phyloP scores from a whole-genome alignment of 345 rosid genomes.

The Lenwebbia sp. region DNA sequence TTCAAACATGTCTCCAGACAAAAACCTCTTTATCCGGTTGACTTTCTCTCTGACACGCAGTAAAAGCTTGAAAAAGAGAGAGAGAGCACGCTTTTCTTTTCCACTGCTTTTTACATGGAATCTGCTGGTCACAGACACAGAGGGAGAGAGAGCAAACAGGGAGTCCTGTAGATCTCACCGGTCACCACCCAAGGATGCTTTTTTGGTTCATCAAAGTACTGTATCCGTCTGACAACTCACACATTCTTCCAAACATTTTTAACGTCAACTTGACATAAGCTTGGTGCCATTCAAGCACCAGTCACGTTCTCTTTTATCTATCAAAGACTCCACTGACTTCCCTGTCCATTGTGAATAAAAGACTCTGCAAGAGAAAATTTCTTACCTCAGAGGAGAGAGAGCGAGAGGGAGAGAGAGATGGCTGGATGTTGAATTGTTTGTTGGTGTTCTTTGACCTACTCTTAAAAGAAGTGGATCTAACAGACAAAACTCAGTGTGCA shows the following conservation, averaged over 20 bases:
- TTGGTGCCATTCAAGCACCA: background rate
- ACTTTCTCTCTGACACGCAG: background rate
- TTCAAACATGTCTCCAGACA: background rate
- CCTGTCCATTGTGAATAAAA: background rate
- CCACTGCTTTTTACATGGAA: background rate
- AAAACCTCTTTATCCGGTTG: background rate
- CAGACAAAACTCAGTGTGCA: background rate
- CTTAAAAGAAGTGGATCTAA: background rate
- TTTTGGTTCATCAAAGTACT: background rate
- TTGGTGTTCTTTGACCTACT: background rate
- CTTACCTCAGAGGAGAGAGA: background rate
- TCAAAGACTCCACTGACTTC: background rate
- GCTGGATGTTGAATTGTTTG: background rate
- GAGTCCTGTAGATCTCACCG: background rate
- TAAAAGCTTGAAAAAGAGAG: background rate
- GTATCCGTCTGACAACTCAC: background rate
- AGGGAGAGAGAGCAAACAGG: background rate
- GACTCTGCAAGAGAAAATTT: background rate
- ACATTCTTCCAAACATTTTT: background rate
- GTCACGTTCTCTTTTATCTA: background rate
- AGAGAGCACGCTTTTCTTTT: background rate
- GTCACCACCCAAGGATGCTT: background rate
- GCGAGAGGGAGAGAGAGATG: background rate
- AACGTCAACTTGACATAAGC: background rate
- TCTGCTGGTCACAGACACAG: background rate